Evolutionary conservation across 352 stramenopile species (phyloP), one percentile per base, ranked within the genome.

Genomic region (Phytophthora hibernalis): DNA sequence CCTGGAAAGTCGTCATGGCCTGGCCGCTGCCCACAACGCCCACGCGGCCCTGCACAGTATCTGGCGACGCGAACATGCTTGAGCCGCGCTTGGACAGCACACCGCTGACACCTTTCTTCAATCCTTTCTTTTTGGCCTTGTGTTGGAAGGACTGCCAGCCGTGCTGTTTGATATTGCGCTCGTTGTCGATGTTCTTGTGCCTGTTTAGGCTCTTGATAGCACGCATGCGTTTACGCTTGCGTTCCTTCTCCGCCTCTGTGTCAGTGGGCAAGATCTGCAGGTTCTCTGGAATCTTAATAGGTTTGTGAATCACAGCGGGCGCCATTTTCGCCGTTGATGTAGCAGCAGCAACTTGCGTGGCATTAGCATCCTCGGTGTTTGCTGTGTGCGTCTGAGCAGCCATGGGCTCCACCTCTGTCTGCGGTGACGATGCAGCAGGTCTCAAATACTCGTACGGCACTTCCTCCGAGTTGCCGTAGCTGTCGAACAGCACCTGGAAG

Each of bases 391-490:
- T 33, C 20, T 61, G 43, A 52, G 60, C 40, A 54, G n/a, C 31
- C 61, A 3, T 42, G 65, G 53, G 18, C 18, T 54, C 51, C 67
- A 65, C 49, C 52, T 68, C 43, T 12, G 42, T n/a, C 20, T 65
- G 26, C 7, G 45, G 42, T 9, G 13, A 20, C 20, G 45, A 18
- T 13, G 47, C 16, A 8, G 53, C 49, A 53, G 67, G 63, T 8
- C 68, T 79, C 58, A 97, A 67, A 78, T 97, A 97, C 73, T 96
- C 89, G 43, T 90, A 92, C 21, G 91, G 91, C 35, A 97, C 87
- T 69, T 97, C 91, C 62, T 97, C 91, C 44, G 80, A 86, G 72
- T 97, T 97, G 56, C 89, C 89, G 61, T 97, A 97, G 42, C 85
- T 80, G 13, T 91, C 82, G 61, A 96, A 97, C n/a, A 93, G 65